phyloP scores from a whole-genome alignment of 768 basidiomycete species.

The Mycena olivaceomarginata region DNA sequence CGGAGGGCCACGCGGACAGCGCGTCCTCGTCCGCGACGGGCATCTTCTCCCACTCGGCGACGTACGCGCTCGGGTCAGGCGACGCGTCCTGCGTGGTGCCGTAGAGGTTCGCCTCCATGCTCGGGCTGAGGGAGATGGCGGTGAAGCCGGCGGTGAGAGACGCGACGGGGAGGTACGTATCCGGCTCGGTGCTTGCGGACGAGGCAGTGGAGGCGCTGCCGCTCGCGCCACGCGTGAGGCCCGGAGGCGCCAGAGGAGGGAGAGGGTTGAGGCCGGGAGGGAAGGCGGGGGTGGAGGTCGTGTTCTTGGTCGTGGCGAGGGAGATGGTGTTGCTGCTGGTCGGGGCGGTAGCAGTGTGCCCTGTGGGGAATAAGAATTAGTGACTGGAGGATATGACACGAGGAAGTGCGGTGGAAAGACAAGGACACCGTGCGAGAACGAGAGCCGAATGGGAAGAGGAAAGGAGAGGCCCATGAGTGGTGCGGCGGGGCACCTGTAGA shows the following conservation, averaged over 20 bases:
- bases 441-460: no score
- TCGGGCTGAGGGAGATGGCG: conserved; percentile 49
- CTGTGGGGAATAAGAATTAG: conserved; percentile 5
- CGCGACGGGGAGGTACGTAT: background rate
- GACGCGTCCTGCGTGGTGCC: conserved; percentile 29
- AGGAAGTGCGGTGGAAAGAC: background rate
- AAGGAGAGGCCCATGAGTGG: no score
- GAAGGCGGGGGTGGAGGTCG: background rate
- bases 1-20: background rate
- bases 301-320: background rate
- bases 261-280: conserved; percentile 21
- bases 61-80: conserved; percentile 45
- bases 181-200: background rate
- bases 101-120: conserved; percentile 50
- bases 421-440: no score
- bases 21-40: conserved; percentile 20
- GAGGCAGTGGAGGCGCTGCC: conserved; percentile 23
- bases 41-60: conserved; percentile 50
- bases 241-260: conserved; percentile 16
- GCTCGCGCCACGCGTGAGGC: conserved; percentile 23
- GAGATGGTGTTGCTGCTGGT: conserved; percentile 39
- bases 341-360: conserved; percentile 44
- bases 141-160: conserved; percentile 42
- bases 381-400: no score
- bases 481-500: no score